A percentile compares a stretch with the other conserved stretches of the same genome.
These are phyloP conservation scores for Dissophora ornata DNA, from an alignment of 192 early-diverging fungal genomes.

Conservation along the genomic window DNA sequence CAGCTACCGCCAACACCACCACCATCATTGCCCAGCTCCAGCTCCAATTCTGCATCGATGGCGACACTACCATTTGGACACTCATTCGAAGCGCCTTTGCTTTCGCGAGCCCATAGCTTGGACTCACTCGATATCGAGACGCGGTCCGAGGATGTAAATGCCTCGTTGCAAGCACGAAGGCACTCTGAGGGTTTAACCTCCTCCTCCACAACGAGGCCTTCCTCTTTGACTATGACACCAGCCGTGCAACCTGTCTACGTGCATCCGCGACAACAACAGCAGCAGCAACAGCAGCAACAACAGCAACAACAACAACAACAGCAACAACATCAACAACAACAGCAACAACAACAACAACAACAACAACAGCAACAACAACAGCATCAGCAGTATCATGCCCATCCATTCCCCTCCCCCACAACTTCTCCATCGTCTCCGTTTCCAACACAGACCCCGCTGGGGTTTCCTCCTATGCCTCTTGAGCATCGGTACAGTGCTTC, in stretches of 20 bases:
- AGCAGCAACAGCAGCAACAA: too few species aligned
- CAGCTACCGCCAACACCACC: too few species aligned
- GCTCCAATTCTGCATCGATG: not conserved
- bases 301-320: not conserved
- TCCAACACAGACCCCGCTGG: not conserved
- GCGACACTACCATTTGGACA: not conserved
- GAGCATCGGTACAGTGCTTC: too few species aligned
- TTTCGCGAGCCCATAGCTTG: not conserved
- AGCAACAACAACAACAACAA: too few species aligned
- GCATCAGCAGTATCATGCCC: not conserved
- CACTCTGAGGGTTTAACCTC: conserved; percentile 1
- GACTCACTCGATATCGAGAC: not conserved
- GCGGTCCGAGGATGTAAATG: not conserved
- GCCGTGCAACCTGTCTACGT: not conserved
- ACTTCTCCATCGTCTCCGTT: not conserved
- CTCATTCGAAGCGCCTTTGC: not conserved
- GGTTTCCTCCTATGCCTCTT: too few species aligned
- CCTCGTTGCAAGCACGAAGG: not conserved
- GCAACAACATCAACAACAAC: too few species aligned
- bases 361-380: too few species aligned
- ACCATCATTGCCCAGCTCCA: too few species aligned
- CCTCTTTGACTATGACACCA: too few species aligned
- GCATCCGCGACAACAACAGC: too few species aligned
- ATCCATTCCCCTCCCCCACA: not conserved
- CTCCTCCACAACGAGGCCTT: too few species aligned